These are phyloP conservation scores for Epichloe sp. DNA, from an alignment of 2,329 filamentous ascomycete genomes.

Conservation along the genomic window DNA sequence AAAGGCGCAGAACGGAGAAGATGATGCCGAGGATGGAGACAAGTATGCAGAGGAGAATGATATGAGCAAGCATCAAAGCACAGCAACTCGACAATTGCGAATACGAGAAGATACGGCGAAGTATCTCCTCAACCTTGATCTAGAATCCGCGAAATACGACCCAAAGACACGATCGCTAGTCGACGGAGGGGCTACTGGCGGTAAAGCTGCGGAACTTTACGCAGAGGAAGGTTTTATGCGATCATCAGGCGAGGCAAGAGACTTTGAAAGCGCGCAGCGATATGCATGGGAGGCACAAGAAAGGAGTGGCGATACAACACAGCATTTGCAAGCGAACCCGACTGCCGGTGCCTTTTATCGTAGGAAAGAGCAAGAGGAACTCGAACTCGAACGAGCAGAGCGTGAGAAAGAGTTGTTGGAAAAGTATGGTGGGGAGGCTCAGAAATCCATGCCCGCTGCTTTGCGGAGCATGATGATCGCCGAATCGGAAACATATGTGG, in stretches of 20 bases:
- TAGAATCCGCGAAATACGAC: slow-evolving; percentile 95
- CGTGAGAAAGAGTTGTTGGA: slow-evolving; percentile 59
- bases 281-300: slow-evolving; percentile 97
- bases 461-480: slow-evolving; percentile 55
- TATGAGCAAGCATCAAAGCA: slow-evolving; percentile 88
- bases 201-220: slow-evolving; percentile 69
- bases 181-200: slow-evolving; percentile 66
- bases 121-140: slow-evolving; percentile 85
- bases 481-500: slow-evolving; percentile 77
- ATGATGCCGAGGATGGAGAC: slow-evolving; percentile 45
- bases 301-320: slow-evolving; percentile 58
- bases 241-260: slow-evolving; percentile 78
- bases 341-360: slow-evolving; percentile 79
- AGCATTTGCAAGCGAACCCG: slow-evolving; percentile 92
- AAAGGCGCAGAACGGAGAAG: slow-evolving; percentile 26
- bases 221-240: slow-evolving; percentile 89
- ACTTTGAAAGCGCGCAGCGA: slow-evolving; percentile 77
- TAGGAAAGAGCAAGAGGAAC: slow-evolving; percentile 66
- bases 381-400: slow-evolving; percentile 53
- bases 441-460: slow-evolving; percentile 41
- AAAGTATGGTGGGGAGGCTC: slow-evolving; percentile 65
- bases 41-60: slow-evolving; percentile 92
- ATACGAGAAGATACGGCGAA: slow-evolving; percentile 95
- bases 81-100: slow-evolving; percentile 77
- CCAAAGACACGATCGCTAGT: slow-evolving; percentile 90